These are phyloP conservation scores for Camelina neglecta DNA, from an alignment of 345 rosid species.

Conservation along the genomic window DNA sequence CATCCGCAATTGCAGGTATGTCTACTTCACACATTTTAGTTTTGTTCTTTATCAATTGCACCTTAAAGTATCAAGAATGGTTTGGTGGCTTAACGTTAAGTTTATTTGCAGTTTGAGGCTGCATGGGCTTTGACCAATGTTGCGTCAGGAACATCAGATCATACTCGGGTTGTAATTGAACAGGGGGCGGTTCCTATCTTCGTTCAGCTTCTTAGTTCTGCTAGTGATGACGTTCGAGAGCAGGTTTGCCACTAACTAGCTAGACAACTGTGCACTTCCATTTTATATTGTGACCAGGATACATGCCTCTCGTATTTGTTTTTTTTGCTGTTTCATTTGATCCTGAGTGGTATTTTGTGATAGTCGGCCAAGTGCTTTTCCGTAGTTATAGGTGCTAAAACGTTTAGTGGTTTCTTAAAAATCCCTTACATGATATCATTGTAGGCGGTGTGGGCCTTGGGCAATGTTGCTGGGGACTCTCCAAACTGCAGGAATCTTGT, in stretches of 20 bases:
- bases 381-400: conserved; percentile 21
- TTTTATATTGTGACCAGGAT: conserved; percentile 20
- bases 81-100: conserved; percentile 25
- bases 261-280: neutral
- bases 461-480: conserved; percentile 82
- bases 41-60: conserved; percentile 1
- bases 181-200: conserved; percentile 82
- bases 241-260: conserved; percentile 57
- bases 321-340: conserved; percentile 8
- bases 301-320: neutral
- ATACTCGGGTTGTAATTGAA: conserved; percentile 80
- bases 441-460: conserved; percentile 83
- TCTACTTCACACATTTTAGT: conserved; percentile 26
- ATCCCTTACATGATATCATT: conserved; percentile 13
- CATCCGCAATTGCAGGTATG: conserved; percentile 75
- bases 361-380: conserved; percentile 14
- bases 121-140: conserved; percentile 94
- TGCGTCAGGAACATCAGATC: conserved; percentile 90
- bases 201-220: conserved; percentile 81
- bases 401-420: conserved; percentile 25
- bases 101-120: conserved; percentile 72
- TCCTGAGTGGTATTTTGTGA: neutral
- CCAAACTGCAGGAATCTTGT: conserved; percentile 76
- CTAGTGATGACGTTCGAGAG: conserved; percentile 85
- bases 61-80: conserved; percentile 10